These are phyloP conservation scores for Vanderwaltozyma polyspora DNA, from an alignment of 805 yeast genomes.

Conservation along the genomic window DNA sequence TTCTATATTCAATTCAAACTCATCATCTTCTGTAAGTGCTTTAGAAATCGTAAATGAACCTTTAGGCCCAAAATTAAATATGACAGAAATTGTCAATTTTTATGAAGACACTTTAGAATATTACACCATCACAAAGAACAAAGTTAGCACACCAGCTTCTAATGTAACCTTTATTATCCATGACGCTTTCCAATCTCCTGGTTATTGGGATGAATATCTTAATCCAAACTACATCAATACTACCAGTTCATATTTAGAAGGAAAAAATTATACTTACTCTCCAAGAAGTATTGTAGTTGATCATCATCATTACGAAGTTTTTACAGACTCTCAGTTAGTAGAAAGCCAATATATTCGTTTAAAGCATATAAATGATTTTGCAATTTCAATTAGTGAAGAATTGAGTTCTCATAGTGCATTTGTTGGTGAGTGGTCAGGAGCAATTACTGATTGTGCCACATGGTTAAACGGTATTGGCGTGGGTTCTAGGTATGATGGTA, in stretches of 20 bases:
- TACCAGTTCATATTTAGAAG: conserved; percentile 23
- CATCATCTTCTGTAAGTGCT: conserved; percentile 27
- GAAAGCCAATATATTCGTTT: conserved; percentile 28
- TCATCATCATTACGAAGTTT: conserved; percentile 88
- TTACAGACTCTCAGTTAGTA: conserved; percentile 50
- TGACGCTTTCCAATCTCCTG: conserved; percentile 51
- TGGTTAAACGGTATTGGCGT: conserved; percentile 62
- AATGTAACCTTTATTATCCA: conserved; percentile 38
- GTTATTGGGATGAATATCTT: conserved; percentile 43
- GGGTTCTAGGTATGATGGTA: conserved; percentile 52
- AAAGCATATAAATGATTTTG: conserved; percentile 26
- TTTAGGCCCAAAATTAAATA: conserved; percentile 40
- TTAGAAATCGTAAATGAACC: conserved; percentile 69
- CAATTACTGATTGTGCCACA: conserved; percentile 56
- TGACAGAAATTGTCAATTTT: conserved; percentile 24
- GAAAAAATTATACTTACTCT: conserved; percentile 28
- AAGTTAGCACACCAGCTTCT: too few relatives aligned
- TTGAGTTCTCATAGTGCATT: conserved; percentile 37
- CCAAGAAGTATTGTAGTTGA: conserved; percentile 55
- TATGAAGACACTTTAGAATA: conserved; percentile 26
- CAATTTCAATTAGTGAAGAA: conserved; percentile 20
- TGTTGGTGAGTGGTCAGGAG: conserved; percentile 65
- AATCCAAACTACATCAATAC: conserved; percentile 22
- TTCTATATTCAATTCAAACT: conserved; percentile 30
- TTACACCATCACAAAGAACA: conserved; percentile 7